phyloP scores from a whole-genome alignment of 768 basidiomycete species.

The Amanita molliuscula region DNA sequence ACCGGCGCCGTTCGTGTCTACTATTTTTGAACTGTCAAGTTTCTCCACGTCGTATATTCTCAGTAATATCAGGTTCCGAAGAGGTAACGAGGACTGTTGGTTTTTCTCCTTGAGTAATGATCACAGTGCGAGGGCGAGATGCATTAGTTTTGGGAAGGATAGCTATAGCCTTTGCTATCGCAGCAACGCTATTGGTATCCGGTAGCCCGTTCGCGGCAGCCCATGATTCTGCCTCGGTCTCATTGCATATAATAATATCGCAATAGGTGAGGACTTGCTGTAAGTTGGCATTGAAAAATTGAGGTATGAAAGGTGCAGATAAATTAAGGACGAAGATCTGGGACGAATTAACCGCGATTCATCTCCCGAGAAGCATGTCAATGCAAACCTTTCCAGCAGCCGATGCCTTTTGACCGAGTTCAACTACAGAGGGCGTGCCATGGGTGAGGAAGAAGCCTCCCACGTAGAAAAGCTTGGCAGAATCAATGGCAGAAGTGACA shows the following conservation, averaged over 20 bases:
- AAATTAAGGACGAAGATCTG: constrained; percentile 89
- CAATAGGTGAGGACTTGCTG: constrained; percentile 73
- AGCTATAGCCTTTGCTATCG: constrained; percentile 73
- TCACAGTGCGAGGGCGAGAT: constrained; percentile 66
- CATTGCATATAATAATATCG: constrained; percentile 94
- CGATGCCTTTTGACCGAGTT: constrained; percentile 72
- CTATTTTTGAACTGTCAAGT: constrained; percentile 55
- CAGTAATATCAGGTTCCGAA: constrained; percentile 36
- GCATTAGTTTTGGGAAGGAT: constrained; percentile 63
- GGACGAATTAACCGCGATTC: neutral
- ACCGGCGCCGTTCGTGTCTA: constrained; percentile 97
- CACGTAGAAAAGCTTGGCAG: constrained; percentile 84
- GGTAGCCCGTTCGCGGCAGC: constrained; percentile 63
- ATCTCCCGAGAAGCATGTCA: neutral
- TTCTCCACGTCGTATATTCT: constrained; percentile 50
- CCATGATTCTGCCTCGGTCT: constrained; percentile 86
- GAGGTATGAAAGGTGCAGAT: constrained; percentile 93
- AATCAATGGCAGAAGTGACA: constrained; percentile 68
- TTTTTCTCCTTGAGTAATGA: constrained; percentile 86
- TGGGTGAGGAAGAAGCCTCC: constrained; percentile 98
- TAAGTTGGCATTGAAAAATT: constrained; percentile 83
- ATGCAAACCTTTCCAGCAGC: constrained; percentile 56
- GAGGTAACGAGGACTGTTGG: constrained; percentile 70
- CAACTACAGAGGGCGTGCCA: constrained; percentile 59
- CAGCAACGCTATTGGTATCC: constrained; percentile 51